Evolutionary conservation across 1,284 basidiomycete genomes (phyloP).

Genomic region (Leccinum solheimii): DNA sequence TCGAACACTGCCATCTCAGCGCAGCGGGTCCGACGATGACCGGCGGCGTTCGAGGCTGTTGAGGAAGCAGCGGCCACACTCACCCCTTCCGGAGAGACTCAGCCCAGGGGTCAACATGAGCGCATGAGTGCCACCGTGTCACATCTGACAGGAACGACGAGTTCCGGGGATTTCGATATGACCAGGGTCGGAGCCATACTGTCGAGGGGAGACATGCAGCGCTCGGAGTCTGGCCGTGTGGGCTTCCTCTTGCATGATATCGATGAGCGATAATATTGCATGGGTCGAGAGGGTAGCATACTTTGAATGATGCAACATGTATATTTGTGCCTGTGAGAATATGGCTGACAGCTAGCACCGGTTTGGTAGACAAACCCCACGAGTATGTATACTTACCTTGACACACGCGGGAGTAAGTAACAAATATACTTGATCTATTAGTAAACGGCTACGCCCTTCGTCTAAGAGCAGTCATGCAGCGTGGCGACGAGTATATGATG

Average conservation of each 20-base stretch:
- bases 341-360: neutral
- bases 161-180: neutral
- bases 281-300: neutral
- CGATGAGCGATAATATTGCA: neutral
- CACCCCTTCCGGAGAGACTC: slow-evolving; percentile 23
- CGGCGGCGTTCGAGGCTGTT: slow-evolving; percentile 43
- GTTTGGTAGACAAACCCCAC: neutral
- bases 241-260: slow-evolving; percentile 13
- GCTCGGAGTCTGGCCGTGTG: slow-evolving; percentile 13
- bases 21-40: slow-evolving; percentile 38
- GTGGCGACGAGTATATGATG: slow-evolving; percentile 31
- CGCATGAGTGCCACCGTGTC: slow-evolving; percentile 5
- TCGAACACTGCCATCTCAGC: slow-evolving; percentile 56
- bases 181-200: slow-evolving; percentile 8
- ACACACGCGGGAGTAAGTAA: too few relatives aligned
- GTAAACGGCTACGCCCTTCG: neutral
- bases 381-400: too few relatives aligned
- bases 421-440: neutral
- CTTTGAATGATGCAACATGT: neutral
- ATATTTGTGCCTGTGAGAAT: neutral
- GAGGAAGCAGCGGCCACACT: slow-evolving; percentile 50
- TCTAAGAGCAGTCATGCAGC: slow-evolving; percentile 23
- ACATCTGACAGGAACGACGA: neutral
- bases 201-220: slow-evolving; percentile 12
- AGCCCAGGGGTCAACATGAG: slow-evolving; percentile 28